Base-by-base conservation (phyloP, 176 grass and related monocot genomes). In the Oryza punctata region DNA sequence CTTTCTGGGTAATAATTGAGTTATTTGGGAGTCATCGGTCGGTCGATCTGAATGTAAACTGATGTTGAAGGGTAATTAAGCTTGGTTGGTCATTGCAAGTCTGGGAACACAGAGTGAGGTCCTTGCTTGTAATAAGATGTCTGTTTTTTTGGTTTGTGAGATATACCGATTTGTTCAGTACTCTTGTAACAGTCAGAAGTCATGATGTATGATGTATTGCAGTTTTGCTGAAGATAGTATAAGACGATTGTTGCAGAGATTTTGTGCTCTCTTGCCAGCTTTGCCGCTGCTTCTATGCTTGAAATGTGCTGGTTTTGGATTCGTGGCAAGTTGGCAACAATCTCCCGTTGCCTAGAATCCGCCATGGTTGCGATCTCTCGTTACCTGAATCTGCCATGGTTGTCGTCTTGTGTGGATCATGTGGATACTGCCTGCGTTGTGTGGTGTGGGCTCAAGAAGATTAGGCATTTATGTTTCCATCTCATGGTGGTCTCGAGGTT, bases 21-120 rank as follows among this genome's bases (percentile, higher is more conserved):
- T 84, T 70, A 21, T 29, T 80, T 65, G 33, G 67, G 46, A 76
- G 64, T 73, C 4, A 59, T 83, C 0, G 15, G 67, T 86, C 21
- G 49, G 66, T 86, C 33, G 0, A 77, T 89, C 50, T 41, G 43
- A 65, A 72, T 77, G 71, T 87, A 80, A 84, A 84, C 89, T 80
- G 75, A 72, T 84, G 84, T 86, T 76, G n/a, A 54, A 69, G 80
- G 84, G 64, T 75, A 88, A 78, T 67, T 78, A 83, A 65, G 78
- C 72, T 82, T 50, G 71, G 65, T 83, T 65, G 66, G 89, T 86
- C 63, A 76, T 87, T 90, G 83, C 84, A 76, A 84, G 89, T 87
- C 29, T 70, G 40, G 81, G 81, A 79, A 90, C 83, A 73, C 25
- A 89, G 82, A 86, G 83, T 82, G 72, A 72, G 72, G 88, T 73